Evolutionary conservation across 2,329 filamentous ascomycete species (phyloP).

Genomic region (Stachybotrys echinatus): DNA sequence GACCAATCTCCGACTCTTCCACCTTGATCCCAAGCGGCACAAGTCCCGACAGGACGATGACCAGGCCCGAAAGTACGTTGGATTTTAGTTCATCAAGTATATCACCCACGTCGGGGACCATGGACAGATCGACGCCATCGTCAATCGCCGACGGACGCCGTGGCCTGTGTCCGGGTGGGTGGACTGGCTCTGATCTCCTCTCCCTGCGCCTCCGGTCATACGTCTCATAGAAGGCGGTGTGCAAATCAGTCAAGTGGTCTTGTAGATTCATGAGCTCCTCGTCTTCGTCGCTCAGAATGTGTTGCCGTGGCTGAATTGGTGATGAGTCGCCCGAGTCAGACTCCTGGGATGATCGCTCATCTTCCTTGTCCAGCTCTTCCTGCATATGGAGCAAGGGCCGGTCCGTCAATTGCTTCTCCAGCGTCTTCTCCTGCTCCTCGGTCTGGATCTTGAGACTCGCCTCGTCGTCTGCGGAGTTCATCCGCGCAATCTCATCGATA

Average conservation of each 20-base stretch:
- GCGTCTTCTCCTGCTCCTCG: conserved; percentile 78
- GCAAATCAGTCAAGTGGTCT: conserved; percentile 68
- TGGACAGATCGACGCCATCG: conserved; percentile 36
- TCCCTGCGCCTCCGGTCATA: conserved; percentile 57
- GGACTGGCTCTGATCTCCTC: conserved; percentile 26
- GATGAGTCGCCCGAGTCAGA: conserved; percentile 17
- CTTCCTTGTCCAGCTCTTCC: conserved; percentile 80
- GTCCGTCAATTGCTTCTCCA: conserved; percentile 85
- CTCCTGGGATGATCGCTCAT: conserved; percentile 30
- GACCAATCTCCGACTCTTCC: conserved; percentile 75
- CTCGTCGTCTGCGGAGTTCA: conserved; percentile 67
- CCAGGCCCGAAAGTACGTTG: conserved; percentile 66
- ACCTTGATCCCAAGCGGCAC: conserved; percentile 78
- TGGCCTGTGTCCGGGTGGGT: conserved; percentile 24
- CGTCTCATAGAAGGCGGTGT: conserved; percentile 74
- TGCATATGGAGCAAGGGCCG: conserved; percentile 89
- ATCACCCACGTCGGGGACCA: conserved; percentile 77
- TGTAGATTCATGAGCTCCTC: conserved; percentile 74
- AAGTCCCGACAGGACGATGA: conserved; percentile 85
- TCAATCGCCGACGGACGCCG: conserved; percentile 27
- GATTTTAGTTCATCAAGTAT: conserved; percentile 82
- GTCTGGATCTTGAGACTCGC: conserved; percentile 67
- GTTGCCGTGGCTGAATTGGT: conserved; percentile 51
- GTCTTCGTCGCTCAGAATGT: conserved; percentile 83
- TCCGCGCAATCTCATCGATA: conserved; percentile 70